Evolutionary conservation across 116 monocot species (phyloP), one percentile per base, ranked within the genome.

Genomic region (Phalaenopsis hybrid): DNA sequence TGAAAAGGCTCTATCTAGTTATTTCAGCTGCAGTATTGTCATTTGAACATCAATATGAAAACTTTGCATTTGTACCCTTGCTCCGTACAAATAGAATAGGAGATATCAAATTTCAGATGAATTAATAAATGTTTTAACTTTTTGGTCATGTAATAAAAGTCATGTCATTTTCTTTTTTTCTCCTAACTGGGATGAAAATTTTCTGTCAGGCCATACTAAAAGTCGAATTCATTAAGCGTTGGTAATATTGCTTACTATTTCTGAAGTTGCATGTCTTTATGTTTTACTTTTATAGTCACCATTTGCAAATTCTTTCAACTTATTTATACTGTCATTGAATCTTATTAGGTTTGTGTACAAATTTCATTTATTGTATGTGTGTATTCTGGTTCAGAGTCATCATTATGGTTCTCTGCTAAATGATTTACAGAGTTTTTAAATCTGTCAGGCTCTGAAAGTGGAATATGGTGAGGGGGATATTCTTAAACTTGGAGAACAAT

Each of bases 381-480:
- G 25, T 28, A 65, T 65, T 73, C 15, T n/a, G 16, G 11, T 15
- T 73, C 31, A 16, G 73, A 41, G 1, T 4, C 72, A 72, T 72
- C 34, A 72, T 75, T 37, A 13, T 72, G 37, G 3, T 72, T 72
- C 15, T 72, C 15, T 31, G 37, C 13, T 25, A 8, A 72, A 13
- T 37, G 34, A 72, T 34, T 72, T 37, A 72, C 13, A 34, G 13
- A 72, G 5, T 5, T 65, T 44, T 45, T 9, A 75, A 75, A 75
- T 75, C 12, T 75, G 20, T 75, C 10, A 77, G 77, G 77, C 28
- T 51, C 51, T 77, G 50, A 12, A 77, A 25, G 77, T 77, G 48
- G 77, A 77, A 77, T 50, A 77, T 77, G 77, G 51, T 77, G 25
- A 77, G 18, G 44, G 77, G 25, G 77, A 77, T 51, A 77, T 51